Percentiles rank a stretch among this genome's conserved stretches.
phyloP scores from a whole-genome alignment of 148 eudicot species.

The Vaccinium macrocarpon region DNA sequence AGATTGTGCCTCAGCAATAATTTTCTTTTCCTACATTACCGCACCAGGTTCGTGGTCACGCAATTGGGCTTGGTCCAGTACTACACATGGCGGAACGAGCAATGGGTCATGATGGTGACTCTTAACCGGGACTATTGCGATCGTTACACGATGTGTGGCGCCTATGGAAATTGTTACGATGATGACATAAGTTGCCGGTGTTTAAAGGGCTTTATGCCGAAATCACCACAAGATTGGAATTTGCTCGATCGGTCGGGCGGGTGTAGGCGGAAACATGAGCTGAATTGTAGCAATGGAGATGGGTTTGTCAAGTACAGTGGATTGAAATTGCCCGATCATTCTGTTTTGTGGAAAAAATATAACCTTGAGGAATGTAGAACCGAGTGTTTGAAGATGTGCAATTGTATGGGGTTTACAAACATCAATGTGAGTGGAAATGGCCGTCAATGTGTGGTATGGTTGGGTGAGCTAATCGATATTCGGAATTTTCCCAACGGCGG shows the following conservation, averaged over 20 bases:
- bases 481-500: slow-evolving; percentile 13
- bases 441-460: slow-evolving; percentile 20
- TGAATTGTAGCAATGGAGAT: slow-evolving; percentile 25
- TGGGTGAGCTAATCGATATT: slow-evolving; percentile 24
- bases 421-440: slow-evolving; percentile 17
- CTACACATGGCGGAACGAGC: not conserved
- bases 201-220: slow-evolving; percentile 24
- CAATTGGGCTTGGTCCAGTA: slow-evolving; percentile 11
- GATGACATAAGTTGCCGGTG: slow-evolving; percentile 19
- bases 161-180: slow-evolving; percentile 22
- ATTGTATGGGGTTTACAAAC: slow-evolving; percentile 29
- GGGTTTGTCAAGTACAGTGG: slow-evolving; percentile 25
- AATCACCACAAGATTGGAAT: slow-evolving; percentile 20
- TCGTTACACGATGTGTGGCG: slow-evolving; percentile 23
- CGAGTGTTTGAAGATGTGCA: slow-evolving; percentile 22
- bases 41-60: slow-evolving; percentile 9
- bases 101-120: slow-evolving; percentile 8
- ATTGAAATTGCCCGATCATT: slow-evolving; percentile 27
- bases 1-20: not conserved
- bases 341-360: not conserved
- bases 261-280: slow-evolving; percentile 11
- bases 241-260: not conserved
- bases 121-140: slow-evolving; percentile 25
- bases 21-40: not conserved
- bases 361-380: slow-evolving; percentile 16